Conservation (phyloP, 805 yeast genomes). For the Candida wancherniae region DNA sequence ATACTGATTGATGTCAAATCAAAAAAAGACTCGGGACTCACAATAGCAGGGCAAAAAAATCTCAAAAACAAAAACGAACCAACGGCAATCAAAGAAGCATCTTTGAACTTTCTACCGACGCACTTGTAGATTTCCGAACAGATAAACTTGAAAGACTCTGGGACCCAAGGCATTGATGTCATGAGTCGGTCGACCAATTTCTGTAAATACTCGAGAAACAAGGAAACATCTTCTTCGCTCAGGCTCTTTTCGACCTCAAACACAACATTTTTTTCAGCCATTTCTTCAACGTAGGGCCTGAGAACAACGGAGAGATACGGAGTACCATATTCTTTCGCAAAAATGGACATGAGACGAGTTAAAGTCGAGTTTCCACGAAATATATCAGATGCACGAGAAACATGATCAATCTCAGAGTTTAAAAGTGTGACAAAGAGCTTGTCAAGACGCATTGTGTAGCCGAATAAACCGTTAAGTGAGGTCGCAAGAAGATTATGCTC, state of each 20-base stretch:
- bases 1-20: conserved; percentile 24
- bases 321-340: conserved; percentile 63
- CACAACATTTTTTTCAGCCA: conserved; percentile 43
- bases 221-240: conserved; percentile 31
- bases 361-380: conserved; percentile 79
- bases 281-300: conserved; percentile 51
- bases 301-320: conserved; percentile 52
- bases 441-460: conserved; percentile 30
- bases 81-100: conserved; percentile 58
- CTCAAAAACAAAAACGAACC: conserved; percentile 85
- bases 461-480: conserved; percentile 54
- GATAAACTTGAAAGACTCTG: conserved; percentile 66
- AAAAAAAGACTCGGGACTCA: conserved; percentile 68
- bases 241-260: conserved; percentile 61
- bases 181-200: conserved; percentile 57
- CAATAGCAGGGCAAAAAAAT: conserved; percentile 83
- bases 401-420: conserved; percentile 55
- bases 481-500: conserved; percentile 71
- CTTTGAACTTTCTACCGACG: conserved; percentile 57
- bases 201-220: conserved; percentile 53
- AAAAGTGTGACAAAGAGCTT: conserved; percentile 52
- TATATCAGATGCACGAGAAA: conserved; percentile 64
- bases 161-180: conserved; percentile 52
- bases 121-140: conserved; percentile 60
- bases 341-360: conserved; percentile 67